A percentile compares a stretch with the other conserved stretches of the same genome.
Evolutionary conservation across 768 basidiomycete genomes (phyloP).

Genomic region (Kwoniella heveanensis): DNA sequence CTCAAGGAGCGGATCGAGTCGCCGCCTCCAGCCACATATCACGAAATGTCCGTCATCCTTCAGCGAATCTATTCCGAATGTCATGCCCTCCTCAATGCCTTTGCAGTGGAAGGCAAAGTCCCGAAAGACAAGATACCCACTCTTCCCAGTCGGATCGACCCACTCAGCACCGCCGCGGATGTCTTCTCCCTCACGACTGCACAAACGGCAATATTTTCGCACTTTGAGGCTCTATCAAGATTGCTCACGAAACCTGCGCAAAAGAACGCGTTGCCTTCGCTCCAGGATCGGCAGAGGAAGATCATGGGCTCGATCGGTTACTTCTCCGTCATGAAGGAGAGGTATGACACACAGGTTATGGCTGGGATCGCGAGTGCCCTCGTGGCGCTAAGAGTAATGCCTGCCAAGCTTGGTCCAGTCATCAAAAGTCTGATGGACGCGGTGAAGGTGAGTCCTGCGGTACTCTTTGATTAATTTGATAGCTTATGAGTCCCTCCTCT

Average conservation of each 20-base stretch:
- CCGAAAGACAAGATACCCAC: conserved; percentile 75
- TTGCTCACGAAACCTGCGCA: conserved; percentile 69
- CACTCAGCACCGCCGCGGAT: conserved; percentile 65
- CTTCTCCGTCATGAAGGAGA: conserved; percentile 77
- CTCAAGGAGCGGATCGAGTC: conserved; percentile 74
- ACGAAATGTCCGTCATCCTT: conserved; percentile 84
- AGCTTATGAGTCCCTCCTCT: conserved; percentile 13
- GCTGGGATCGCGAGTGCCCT: conserved; percentile 90
- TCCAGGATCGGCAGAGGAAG: conserved; percentile 74
- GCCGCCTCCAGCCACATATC: conserved; percentile 74
- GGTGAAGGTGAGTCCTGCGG: conserved; percentile 70
- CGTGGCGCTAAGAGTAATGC: conserved; percentile 79
- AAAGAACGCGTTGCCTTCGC: conserved; percentile 71
- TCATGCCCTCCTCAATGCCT: conserved; percentile 74
- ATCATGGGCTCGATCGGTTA: conserved; percentile 72
- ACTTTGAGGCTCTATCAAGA: conserved; percentile 74
- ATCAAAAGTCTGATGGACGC: conserved; percentile 97
- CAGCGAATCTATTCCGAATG: conserved; percentile 79
- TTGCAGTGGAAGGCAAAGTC: conserved; percentile 83
- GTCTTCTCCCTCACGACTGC: conserved; percentile 81
- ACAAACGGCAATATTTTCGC: conserved; percentile 67
- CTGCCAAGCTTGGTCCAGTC: conserved; percentile 91
- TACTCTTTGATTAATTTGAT: conserved; percentile 59
- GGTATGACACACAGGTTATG: conserved; percentile 81
- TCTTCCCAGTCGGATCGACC: conserved; percentile 75